Evolutionary conservation across 192 early-diverging fungal species (phyloP).

Genomic region (Backusella sp.): DNA sequence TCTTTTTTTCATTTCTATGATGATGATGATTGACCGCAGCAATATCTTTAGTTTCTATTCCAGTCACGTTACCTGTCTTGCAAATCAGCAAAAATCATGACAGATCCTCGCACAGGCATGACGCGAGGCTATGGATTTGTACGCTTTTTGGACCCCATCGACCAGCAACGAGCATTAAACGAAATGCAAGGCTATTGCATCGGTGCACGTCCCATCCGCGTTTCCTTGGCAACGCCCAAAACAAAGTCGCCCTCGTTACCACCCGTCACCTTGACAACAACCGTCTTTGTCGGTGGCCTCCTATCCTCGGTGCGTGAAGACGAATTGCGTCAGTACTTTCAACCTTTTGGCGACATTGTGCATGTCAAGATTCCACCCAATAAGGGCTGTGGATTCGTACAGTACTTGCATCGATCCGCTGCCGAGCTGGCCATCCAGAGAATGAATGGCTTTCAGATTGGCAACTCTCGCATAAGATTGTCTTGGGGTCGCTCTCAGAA

Average conservation of each 20-base stretch:
- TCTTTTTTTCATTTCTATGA: background rate
- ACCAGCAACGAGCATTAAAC: conserved; percentile 83
- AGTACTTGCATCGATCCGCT: conserved; percentile 76
- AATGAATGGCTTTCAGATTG: conserved; percentile 87
- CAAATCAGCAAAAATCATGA: conserved; percentile 92
- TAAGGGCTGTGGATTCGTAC: conserved; percentile 97
- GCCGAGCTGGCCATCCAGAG: conserved; percentile 89
- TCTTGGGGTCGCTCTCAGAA: conserved; percentile 59
- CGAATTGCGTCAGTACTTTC: conserved; percentile 82
- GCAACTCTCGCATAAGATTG: conserved; percentile 52
- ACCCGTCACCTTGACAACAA: conserved; percentile 75
- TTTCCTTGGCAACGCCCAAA: conserved; percentile 89
- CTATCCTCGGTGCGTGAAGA: conserved; percentile 70
- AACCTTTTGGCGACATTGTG: conserved; percentile 85
- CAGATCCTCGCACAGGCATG: conserved; percentile 77
- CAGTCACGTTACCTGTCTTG: conserved; percentile 79
- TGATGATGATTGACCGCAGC: background rate
- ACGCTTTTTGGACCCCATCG: conserved; percentile 82
- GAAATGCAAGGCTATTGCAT: conserved; percentile 87
- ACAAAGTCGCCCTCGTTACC: conserved; percentile 43
- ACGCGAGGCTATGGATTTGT: conserved; percentile 96
- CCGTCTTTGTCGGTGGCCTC: conserved; percentile 97
- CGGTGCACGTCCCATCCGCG: conserved; percentile 87
- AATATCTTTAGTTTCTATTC: conserved; percentile 63
- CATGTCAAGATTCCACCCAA: conserved; percentile 96